A percentile compares a stretch with the other conserved stretches of the same genome.
Evolutionary conservation across 352 stramenopile species (phyloP).

Genomic region (Blastocystis sp.): DNA sequence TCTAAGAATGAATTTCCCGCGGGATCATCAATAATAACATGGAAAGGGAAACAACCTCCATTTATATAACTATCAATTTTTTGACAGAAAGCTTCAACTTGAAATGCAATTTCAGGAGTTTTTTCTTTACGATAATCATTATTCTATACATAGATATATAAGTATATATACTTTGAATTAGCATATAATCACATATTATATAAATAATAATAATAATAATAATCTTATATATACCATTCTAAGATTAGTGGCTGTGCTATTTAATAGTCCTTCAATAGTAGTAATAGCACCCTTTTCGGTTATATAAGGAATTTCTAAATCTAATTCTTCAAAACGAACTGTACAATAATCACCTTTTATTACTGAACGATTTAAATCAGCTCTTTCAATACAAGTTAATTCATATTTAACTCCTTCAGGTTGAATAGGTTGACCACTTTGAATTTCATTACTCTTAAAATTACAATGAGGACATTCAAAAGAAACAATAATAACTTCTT

Average conservation of each 20-base stretch:
- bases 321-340: slow-evolving; percentile 55
- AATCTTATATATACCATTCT: too few species aligned
- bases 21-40: slow-evolving; percentile 61
- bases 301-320: slow-evolving; percentile 67
- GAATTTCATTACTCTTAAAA: slow-evolving; percentile 46
- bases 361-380: slow-evolving; percentile 62
- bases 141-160: slow-evolving; percentile 36
- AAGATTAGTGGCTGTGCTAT: slow-evolving; percentile 54
- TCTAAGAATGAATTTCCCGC: slow-evolving; percentile 69
- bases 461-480: slow-evolving; percentile 65
- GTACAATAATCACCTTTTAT: slow-evolving; percentile 64
- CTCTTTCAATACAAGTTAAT: slow-evolving; percentile 44
- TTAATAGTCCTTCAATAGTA: slow-evolving; percentile 57
- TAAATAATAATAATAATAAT: too few species aligned
- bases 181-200: too few species aligned
- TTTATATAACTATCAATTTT: slow-evolving; percentile 52
- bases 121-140: slow-evolving; percentile 59
- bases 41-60: slow-evolving; percentile 57
- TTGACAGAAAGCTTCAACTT: slow-evolving; percentile 59
- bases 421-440: slow-evolving; percentile 47
- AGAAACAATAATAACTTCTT: slow-evolving; percentile 72
- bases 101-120: slow-evolving; percentile 53
- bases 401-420: slow-evolving; percentile 51
- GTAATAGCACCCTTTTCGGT: slow-evolving; percentile 63
- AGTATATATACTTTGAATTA: slow-evolving; percentile 3